Base-by-base conservation (phyloP, 306 rosid genomes). In the Cicer cuneatum region DNA sequence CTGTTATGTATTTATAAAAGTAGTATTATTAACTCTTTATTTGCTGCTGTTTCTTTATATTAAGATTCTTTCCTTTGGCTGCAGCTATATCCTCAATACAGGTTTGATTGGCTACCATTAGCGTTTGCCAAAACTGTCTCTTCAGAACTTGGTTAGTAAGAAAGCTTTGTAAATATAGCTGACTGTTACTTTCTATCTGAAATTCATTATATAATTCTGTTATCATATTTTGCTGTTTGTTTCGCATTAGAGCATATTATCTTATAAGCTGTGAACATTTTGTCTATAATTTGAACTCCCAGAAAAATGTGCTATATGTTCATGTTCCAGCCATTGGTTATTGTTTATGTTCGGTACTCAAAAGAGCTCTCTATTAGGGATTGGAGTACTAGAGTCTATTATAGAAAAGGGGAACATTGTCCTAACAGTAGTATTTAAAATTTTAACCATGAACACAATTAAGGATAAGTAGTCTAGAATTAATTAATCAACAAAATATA, bases 21-120 rank as follows among this genome's bases (percentile, higher is more conserved):
- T 40, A 52, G 15, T 73, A 10, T 58, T 13, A 65, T 54, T 38
- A 72, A 65, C 70, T 74, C 37, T 16, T 7, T 72, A 10, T 48
- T 77, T 51, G 8, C 16, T 68, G 39, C 42, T 72, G 66, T 67
- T 75, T 65, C 18, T 38, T 54, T 66, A 29, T 69, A 57, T 76
- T 74, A 74, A 56, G 49, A 51, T 42, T 73, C 62, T 33, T 51
- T 49, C 47, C 75, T 82, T 83, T 83, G 71, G 69, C 80, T 61
- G 62, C 85, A 93, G 98, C 73, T 91, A 40, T 88, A 89, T 79
- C 98, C 98, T 63, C 91, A 86, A 33, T 93, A 84, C 90, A 89
- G 93, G 85, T 78, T 93, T 59, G 84, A 83, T 42, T 86, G 98
- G 97, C 74, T 93, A 77, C 89, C 88, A 48, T 87, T 83, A 6